Evolutionary conservation across 148 eudicot species (phyloP).

Genomic region (Cornus florida): DNA sequence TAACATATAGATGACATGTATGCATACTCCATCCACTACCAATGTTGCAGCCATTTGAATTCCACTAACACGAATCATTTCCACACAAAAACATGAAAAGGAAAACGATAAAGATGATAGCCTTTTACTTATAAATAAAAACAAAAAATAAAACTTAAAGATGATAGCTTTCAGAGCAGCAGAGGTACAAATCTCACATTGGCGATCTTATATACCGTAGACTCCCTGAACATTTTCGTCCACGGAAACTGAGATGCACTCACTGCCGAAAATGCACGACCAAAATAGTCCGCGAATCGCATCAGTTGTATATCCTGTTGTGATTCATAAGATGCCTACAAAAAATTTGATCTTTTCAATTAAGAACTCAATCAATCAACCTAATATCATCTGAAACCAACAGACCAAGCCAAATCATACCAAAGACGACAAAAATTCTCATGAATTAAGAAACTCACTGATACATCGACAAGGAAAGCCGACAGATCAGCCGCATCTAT

Average conservation of each 20-base stretch:
- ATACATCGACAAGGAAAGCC: constrained; percentile 48
- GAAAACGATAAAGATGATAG: background rate
- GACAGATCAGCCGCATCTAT: constrained; percentile 57
- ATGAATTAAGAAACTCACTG: constrained; percentile 34
- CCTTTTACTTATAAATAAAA: background rate
- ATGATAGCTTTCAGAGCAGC: background rate
- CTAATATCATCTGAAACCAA: background rate
- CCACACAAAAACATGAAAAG: background rate
- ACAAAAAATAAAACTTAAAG: no score
- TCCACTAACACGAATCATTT: background rate
- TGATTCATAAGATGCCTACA: constrained; percentile 52
- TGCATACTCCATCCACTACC: background rate
- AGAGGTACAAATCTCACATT: constrained; percentile 41
- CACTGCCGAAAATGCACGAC: constrained; percentile 65
- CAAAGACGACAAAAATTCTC: background rate
- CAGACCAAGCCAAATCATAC: background rate
- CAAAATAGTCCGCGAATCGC: constrained; percentile 87
- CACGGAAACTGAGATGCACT: constrained; percentile 73
- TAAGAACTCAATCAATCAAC: constrained; percentile 14
- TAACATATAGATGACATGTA: background rate
- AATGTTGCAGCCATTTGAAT: background rate
- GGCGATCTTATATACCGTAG: constrained; percentile 52
- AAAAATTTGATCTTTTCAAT: constrained; percentile 6
- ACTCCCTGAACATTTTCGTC: constrained; percentile 65
- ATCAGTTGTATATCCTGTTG: constrained; percentile 75